phyloP scores from a whole-genome alignment of 2,329 filamentous ascomycete species.

The Diaporthe sp. region DNA sequence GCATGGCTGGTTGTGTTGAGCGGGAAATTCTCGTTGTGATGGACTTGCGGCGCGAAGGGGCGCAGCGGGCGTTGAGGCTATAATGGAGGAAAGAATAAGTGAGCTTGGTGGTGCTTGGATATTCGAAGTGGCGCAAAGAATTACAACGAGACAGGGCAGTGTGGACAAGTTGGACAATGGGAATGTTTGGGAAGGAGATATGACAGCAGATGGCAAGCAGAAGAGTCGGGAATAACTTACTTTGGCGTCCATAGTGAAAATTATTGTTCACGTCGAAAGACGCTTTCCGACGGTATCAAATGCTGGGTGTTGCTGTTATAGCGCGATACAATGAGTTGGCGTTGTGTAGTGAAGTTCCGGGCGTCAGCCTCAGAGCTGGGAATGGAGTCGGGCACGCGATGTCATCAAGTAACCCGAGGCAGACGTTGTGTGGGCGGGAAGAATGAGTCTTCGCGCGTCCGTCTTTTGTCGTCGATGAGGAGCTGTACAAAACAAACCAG shows the following conservation, averaged over 20 bases:
- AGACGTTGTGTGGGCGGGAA: neutral
- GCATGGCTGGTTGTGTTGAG: conserved; percentile 21
- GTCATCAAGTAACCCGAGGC: conserved; percentile 21
- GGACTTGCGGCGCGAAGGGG: conserved; percentile 51
- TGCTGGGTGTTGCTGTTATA: conserved; percentile 39
- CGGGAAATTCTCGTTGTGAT: conserved; percentile 76
- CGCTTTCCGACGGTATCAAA: conserved; percentile 27
- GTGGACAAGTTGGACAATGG: neutral
- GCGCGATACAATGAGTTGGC: conserved; percentile 34
- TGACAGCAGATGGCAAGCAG: conserved; percentile 9
- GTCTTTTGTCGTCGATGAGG: conserved; percentile 10
- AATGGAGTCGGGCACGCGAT: conserved; percentile 10
- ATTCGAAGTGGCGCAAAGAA: conserved; percentile 10
- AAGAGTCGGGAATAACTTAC: conserved; percentile 47
- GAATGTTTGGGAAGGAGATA: neutral
- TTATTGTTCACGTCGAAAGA: neutral
- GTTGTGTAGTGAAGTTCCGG: conserved; percentile 19
- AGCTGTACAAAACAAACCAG: conserved; percentile 24
- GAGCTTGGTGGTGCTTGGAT: conserved; percentile 23
- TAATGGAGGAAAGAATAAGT: conserved; percentile 41
- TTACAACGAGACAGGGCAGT: conserved; percentile 11
- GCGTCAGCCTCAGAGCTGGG: neutral
- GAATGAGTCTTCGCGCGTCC: neutral
- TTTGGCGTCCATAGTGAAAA: conserved; percentile 54
- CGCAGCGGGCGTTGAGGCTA: conserved; percentile 79